phyloP scores from a whole-genome alignment of 192 early-diverging fungal species.

The Allomyces javanicus region DNA sequence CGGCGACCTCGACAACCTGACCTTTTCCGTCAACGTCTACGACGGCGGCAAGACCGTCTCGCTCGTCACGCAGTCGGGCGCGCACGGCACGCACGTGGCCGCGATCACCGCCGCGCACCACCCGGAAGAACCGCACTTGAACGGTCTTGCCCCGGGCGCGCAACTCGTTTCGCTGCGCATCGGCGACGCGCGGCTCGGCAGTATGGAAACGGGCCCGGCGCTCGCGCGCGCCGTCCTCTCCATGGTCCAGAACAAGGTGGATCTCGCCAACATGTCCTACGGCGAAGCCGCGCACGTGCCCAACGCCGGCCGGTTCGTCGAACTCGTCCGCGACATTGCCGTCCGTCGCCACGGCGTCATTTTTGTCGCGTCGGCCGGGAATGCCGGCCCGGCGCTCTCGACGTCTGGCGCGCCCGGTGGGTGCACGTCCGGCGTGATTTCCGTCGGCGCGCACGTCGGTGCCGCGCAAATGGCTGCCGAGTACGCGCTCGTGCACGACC shows the following conservation, averaged over 20 bases:
- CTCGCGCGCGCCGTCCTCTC: conserved; percentile 65
- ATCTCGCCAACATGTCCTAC: conserved; percentile 72
- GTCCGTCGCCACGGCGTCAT: conserved; percentile 63
- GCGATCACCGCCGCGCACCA: conserved; percentile 77
- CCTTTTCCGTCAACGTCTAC: conserved; percentile 86
- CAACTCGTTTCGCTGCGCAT: conserved; percentile 86
- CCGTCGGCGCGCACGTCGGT: conserved; percentile 80
- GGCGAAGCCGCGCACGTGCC: conserved; percentile 59
- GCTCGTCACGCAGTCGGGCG: conserved; percentile 61
- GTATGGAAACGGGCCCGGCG: conserved; percentile 66
- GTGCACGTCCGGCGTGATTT: conserved; percentile 48
- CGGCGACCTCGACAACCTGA: conserved; percentile 55
- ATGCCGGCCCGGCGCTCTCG: conserved; percentile 72
- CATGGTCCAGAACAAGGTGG: conserved; percentile 38
- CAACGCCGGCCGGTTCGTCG: conserved; percentile 59
- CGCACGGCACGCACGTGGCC: conserved; percentile 88
- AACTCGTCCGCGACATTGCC: conserved; percentile 58
- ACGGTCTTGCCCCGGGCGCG: conserved; percentile 88
- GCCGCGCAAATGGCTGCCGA: conserved; percentile 67
- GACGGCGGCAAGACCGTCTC: conserved; percentile 44
- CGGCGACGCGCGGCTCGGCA: conserved; percentile 55
- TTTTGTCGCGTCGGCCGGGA: conserved; percentile 77
- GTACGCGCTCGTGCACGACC: conserved; percentile 60
- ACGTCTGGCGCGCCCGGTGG: conserved; percentile 71
- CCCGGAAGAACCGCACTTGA: conserved; percentile 59